These are phyloP conservation scores for Coelastrella sp. DNA, from an alignment of 139 green algal genomes.

Conservation along the genomic window DNA sequence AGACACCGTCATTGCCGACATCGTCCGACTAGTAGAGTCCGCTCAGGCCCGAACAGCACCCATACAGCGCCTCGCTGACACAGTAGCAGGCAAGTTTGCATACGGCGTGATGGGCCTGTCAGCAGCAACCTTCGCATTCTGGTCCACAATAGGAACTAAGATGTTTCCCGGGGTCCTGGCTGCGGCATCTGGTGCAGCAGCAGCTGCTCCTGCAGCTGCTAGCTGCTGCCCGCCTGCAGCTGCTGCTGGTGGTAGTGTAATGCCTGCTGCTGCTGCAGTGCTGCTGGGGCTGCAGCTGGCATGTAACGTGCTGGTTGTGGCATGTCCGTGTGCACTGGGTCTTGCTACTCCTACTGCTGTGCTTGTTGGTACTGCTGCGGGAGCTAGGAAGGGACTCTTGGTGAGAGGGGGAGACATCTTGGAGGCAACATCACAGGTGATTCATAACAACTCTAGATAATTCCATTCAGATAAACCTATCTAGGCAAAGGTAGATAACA, in stretches of 20 bases:
- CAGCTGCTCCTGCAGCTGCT: constrained; percentile 10
- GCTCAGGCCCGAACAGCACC: constrained; percentile 82
- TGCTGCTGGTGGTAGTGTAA: constrained; percentile 26
- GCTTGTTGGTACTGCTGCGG: constrained; percentile 88
- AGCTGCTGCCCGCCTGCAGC: constrained; percentile 31
- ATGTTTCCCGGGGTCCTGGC: constrained; percentile 77
- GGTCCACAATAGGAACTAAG: constrained; percentile 67
- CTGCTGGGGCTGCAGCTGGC: constrained; percentile 87
- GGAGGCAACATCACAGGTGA: constrained; percentile 67
- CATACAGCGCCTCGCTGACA: constrained; percentile 89
- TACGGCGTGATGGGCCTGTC: constrained; percentile 85
- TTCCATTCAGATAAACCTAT: no score
- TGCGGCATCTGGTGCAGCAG: not conserved
- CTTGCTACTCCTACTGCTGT: constrained; percentile 94
- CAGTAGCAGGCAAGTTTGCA: constrained; percentile 81
- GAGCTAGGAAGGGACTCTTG: constrained; percentile 83
- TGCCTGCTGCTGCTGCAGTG: constrained; percentile 50
- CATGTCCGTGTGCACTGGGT: constrained; percentile 94
- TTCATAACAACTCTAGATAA: no score
- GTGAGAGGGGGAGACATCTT: constrained; percentile 88
- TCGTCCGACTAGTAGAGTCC: constrained; percentile 85
- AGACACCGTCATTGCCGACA: constrained; percentile 87
- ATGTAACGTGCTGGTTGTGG: constrained; percentile 94
- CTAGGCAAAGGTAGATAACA: no score
- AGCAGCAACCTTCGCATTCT: constrained; percentile 86